phyloP scores from a whole-genome alignment of 352 stramenopile genomes.

The Globisporangium nunn region DNA sequence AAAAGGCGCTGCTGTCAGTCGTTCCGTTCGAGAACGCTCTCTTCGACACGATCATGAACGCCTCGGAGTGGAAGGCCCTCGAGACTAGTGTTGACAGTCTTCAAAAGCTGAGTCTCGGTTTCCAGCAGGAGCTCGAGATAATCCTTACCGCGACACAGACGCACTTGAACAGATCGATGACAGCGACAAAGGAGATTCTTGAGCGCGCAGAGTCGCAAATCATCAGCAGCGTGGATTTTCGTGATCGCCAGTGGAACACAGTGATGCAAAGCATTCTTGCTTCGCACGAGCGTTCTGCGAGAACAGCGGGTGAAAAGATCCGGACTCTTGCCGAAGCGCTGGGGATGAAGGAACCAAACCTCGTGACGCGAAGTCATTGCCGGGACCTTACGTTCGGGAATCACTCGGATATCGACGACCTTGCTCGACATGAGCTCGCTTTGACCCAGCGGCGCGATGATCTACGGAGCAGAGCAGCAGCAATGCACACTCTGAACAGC shows the following conservation, averaged over 20 bases:
- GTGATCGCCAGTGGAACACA: not conserved
- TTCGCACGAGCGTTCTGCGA: not conserved
- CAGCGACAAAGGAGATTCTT: not conserved
- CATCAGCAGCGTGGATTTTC: not conserved
- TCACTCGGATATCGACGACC: not conserved
- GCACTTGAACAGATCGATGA: not conserved
- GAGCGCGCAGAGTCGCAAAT: not conserved
- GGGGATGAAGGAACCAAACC: not conserved
- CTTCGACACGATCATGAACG: conserved; percentile 6
- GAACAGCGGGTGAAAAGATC: not conserved
- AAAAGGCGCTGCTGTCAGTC: not conserved
- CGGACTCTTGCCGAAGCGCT: not conserved
- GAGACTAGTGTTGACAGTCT: not conserved
- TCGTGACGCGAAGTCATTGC: not conserved
- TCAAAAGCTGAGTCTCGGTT: not conserved
- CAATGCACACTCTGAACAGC: not conserved
- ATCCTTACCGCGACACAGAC: not conserved
- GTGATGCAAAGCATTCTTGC: not conserved
- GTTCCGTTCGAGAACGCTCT: not conserved
- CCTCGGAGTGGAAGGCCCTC: conserved; percentile 2
- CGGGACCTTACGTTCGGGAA: conserved; percentile 1
- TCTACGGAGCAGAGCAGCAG: not conserved
- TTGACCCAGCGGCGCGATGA: conserved; percentile 1
- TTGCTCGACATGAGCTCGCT: not conserved
- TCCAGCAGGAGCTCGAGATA: conserved; percentile 4